These are phyloP conservation scores for Malbranchea zuffiana DNA, from an alignment of 2,329 filamentous ascomycete species.

Conservation along the genomic window DNA sequence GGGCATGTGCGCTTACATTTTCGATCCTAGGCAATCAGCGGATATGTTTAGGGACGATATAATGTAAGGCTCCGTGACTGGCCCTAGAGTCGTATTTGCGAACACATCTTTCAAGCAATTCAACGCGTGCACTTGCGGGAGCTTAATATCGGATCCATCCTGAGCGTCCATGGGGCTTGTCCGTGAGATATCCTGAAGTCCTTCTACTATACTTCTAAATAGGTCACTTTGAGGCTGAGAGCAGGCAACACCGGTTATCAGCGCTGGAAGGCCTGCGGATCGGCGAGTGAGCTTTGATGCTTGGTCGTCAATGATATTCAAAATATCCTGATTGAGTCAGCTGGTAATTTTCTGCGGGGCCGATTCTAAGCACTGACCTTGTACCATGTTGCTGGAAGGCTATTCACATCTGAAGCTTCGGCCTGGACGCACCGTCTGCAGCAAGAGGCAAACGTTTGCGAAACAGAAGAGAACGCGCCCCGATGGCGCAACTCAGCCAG, in stretches of 20 bases:
- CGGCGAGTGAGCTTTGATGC: slow-evolving; percentile 71
- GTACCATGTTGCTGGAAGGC: slow-evolving; percentile 59
- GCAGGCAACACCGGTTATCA: slow-evolving; percentile 68
- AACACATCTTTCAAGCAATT: slow-evolving; percentile 92
- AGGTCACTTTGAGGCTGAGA: slow-evolving; percentile 45
- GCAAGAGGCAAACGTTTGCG: slow-evolving; percentile 72
- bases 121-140: slow-evolving; percentile 88
- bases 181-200: slow-evolving; percentile 31
- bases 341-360: slow-evolving; percentile 15
- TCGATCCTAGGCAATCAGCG: slow-evolving; percentile 64
- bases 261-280: slow-evolving; percentile 80
- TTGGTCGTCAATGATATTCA: slow-evolving; percentile 61
- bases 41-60: slow-evolving; percentile 67
- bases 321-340: slow-evolving; percentile 34
- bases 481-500: slow-evolving; percentile 74
- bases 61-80: slow-evolving; percentile 62
- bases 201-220: slow-evolving; percentile 32
- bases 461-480: slow-evolving; percentile 87
- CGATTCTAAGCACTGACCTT: slow-evolving; percentile 40
- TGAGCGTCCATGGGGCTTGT: slow-evolving; percentile 22
- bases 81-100: slow-evolving; percentile 65
- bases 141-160: slow-evolving; percentile 39
- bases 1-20: slow-evolving; percentile 46
- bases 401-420: slow-evolving; percentile 32
- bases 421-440: slow-evolving; percentile 56